Percentiles rank a stretch among this genome's conserved stretches.
These are phyloP conservation scores for Dryadomyces quercus-mongolicae DNA, from an alignment of 2,329 filamentous ascomycete genomes.

Conservation along the genomic window DNA sequence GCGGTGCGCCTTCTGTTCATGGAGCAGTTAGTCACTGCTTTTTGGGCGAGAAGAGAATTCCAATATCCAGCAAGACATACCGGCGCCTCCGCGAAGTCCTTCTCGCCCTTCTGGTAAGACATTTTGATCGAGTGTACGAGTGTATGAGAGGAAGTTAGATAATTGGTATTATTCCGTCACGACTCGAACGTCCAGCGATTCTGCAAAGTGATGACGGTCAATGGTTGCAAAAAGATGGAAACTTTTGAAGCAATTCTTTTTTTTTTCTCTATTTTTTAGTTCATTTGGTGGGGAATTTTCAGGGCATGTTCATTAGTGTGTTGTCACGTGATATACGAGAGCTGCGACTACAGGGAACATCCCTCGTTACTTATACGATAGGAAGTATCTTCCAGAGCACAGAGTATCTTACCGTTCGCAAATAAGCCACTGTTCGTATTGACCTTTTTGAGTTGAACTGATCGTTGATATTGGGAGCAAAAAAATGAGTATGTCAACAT, in stretches of 20 bases:
- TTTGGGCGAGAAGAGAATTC: too few species aligned
- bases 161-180: conserved; percentile 8
- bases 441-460: too few species aligned
- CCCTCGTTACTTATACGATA: too few species aligned
- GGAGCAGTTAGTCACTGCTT: neutral
- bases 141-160: neutral
- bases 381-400: too few species aligned
- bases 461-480: neutral
- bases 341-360: too few species aligned
- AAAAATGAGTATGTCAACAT: neutral
- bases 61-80: conserved; percentile 33
- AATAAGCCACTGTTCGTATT: too few species aligned
- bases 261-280: neutral
- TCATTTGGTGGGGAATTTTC: conserved; percentile 3
- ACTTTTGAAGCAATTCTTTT: neutral
- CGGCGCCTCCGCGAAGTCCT: conserved; percentile 83
- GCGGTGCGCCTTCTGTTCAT: conserved; percentile 14
- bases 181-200: conserved; percentile 14
- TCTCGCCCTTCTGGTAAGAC: conserved; percentile 93
- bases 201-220: conserved; percentile 15
- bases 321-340: neutral
- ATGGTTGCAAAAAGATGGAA: neutral
- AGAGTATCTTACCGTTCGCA: too few species aligned
- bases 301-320: neutral
- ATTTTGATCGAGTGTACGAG: conserved; percentile 38